Conservation (phyloP, 2,329 filamentous ascomycete genomes). For the Penicillium sp. region DNA sequence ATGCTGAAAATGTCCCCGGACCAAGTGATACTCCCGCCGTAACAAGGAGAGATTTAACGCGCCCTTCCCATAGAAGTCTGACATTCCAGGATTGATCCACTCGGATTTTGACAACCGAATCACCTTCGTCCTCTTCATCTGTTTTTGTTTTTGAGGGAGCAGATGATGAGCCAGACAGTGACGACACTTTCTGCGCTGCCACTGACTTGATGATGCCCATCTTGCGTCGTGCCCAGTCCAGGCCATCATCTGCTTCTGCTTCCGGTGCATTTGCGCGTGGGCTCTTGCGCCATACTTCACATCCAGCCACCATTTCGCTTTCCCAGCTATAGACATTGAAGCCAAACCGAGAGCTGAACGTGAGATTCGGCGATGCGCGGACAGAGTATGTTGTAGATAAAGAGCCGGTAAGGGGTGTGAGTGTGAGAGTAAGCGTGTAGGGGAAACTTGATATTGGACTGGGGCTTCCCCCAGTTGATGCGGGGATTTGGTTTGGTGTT, state of each 20-base stretch:
- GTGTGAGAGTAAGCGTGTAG: constrained; percentile 84
- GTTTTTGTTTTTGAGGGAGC: constrained; percentile 8
- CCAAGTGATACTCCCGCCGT: constrained; percentile 85
- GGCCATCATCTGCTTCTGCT: constrained; percentile 41
- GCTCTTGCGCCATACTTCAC: constrained; percentile 79
- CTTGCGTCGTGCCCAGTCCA: constrained; percentile 39
- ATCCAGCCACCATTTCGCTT: constrained; percentile 84
- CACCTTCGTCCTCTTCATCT: constrained; percentile 40
- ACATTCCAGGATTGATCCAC: constrained; percentile 85
- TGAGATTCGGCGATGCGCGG: constrained; percentile 75
- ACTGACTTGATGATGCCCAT: constrained; percentile 28
- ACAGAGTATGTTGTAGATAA: constrained; percentile 89
- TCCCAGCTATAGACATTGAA: constrained; percentile 99
- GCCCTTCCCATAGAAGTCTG: constrained; percentile 86
- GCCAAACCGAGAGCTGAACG: constrained; percentile 84
- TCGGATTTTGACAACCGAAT: constrained; percentile 83
- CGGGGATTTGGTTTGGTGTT: not conserved
- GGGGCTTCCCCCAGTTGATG: constrained; percentile 21
- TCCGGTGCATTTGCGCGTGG: constrained; percentile 11
- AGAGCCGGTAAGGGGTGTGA: constrained; percentile 93
- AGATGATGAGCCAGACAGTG: constrained; percentile 17
- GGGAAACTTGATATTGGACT: constrained; percentile 67
- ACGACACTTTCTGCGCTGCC: constrained; percentile 17
- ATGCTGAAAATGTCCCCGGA: constrained; percentile 36
- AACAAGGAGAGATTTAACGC: constrained; percentile 87